Evolutionary conservation across 805 yeast genomes (phyloP).

Genomic region (Dipodascus albidus): DNA sequence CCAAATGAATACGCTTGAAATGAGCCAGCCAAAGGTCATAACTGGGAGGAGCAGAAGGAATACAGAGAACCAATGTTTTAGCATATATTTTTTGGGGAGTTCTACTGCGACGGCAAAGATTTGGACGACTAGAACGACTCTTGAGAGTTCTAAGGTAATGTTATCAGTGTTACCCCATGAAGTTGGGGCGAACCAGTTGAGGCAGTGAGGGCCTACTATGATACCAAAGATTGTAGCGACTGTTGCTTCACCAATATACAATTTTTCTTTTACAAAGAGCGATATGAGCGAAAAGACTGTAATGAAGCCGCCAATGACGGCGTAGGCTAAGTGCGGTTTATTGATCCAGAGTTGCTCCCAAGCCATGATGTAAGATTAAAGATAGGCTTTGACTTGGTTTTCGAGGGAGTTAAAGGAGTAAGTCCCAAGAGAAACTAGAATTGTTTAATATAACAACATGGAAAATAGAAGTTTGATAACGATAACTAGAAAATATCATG

Average conservation of each 20-base stretch:
- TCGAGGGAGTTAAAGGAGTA: no score
- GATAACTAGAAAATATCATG: no score
- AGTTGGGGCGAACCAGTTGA: conserved; percentile 73
- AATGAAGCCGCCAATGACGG: conserved; percentile 74
- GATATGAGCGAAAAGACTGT: conserved; percentile 74
- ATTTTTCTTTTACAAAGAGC: conserved; percentile 66
- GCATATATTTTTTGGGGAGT: conserved; percentile 80
- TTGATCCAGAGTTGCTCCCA: conserved; percentile 27
- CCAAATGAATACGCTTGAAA: conserved; percentile 73
- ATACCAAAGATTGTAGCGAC: conserved; percentile 79
- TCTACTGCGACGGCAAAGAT: conserved; percentile 93
- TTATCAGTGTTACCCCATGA: conserved; percentile 79
- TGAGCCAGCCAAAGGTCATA: conserved; percentile 84
- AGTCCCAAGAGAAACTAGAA: no score
- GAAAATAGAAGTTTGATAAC: no score
- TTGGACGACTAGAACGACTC: conserved; percentile 79
- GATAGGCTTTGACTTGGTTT: no score
- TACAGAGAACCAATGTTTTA: conserved; percentile 71
- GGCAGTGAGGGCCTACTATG: conserved; percentile 79
- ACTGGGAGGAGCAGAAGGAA: conserved; percentile 66
- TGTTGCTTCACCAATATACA: conserved; percentile 86
- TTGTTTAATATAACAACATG: no score
- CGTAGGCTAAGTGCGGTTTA: conserved; percentile 76
- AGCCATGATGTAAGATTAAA: conserved; percentile 1
- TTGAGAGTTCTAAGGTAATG: conserved; percentile 74